Conservation (phyloP, 1,284 basidiomycete species). For the Ganoderma sinense region DNA sequence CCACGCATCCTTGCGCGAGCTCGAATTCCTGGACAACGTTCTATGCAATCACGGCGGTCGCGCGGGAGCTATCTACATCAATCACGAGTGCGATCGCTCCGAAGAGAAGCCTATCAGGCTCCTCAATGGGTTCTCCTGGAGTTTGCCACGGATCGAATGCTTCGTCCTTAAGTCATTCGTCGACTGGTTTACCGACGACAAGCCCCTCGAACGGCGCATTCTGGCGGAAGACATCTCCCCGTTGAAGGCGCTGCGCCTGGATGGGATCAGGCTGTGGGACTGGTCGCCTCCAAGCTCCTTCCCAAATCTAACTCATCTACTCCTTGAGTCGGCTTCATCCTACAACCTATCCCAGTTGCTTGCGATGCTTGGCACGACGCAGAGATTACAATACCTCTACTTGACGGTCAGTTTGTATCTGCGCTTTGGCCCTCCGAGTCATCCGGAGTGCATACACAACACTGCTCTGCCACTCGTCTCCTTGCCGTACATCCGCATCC, state of each 20-base stretch:
- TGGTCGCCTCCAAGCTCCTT: not conserved
- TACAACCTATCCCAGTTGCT: not conserved
- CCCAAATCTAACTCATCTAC: not conserved
- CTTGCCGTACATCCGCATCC: not conserved
- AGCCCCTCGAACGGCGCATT: not conserved
- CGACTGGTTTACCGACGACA: not conserved
- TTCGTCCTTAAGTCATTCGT: not conserved
- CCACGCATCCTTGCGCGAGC: too few relatives aligned
- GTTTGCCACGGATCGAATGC: not conserved
- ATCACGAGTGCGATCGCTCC: not conserved
- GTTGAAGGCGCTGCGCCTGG: not conserved
- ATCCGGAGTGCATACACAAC: not conserved
- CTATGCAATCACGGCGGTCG: not conserved
- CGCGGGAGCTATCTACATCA: not conserved
- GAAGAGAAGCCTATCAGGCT: not conserved
- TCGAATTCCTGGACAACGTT: not conserved
- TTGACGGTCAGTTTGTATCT: too few relatives aligned
- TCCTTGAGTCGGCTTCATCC: not conserved
- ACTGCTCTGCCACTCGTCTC: not conserved
- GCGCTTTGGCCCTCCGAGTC: too few relatives aligned
- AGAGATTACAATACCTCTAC: not conserved
- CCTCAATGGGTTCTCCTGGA: not conserved
- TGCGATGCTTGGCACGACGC: not conserved
- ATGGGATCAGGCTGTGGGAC: too few relatives aligned
- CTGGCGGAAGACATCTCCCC: not conserved